Conservation (phyloP, 345 rosid species). For the Mallotus nudiflorus region DNA sequence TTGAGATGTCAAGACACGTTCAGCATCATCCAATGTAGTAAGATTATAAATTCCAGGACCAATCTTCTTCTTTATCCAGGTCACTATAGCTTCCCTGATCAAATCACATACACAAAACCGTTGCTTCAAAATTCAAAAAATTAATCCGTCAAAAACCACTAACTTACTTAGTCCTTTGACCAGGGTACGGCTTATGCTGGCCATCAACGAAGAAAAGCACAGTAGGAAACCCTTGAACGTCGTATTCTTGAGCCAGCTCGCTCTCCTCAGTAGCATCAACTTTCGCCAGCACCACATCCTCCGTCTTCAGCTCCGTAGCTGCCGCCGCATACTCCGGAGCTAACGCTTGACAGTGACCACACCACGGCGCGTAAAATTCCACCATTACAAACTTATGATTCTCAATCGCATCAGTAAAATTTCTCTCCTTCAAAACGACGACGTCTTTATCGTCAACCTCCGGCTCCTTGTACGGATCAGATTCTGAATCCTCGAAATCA, state of each 20-base stretch:
- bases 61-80: constrained; percentile 94
- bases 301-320: constrained; percentile 77
- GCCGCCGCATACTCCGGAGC: constrained; percentile 99
- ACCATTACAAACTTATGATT: constrained; percentile 81
- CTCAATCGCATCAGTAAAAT: constrained; percentile 67
- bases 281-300: constrained; percentile 78
- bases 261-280: constrained; percentile 94
- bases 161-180: constrained; percentile 83
- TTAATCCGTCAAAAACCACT: background rate
- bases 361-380: constrained; percentile 99
- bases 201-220: constrained; percentile 82
- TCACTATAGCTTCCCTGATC: constrained; percentile 75
- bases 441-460: constrained; percentile 88
- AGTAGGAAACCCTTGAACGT: constrained; percentile 92
- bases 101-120: background rate
- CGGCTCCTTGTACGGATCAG: constrained; percentile 55
- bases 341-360: constrained; percentile 93
- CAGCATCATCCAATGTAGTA: constrained; percentile 85
- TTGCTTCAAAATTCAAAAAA: background rate
- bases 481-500: constrained; percentile 61
- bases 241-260: constrained; percentile 76
- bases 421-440: constrained; percentile 71
- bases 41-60: constrained; percentile 83
- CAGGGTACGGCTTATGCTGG: constrained; percentile 70
- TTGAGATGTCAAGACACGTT: constrained; percentile 71